A percentile compares a stretch with the other conserved stretches of the same genome.
phyloP scores from a whole-genome alignment of 169 alveolate genomes.

The Eimeria sp. region DNA sequence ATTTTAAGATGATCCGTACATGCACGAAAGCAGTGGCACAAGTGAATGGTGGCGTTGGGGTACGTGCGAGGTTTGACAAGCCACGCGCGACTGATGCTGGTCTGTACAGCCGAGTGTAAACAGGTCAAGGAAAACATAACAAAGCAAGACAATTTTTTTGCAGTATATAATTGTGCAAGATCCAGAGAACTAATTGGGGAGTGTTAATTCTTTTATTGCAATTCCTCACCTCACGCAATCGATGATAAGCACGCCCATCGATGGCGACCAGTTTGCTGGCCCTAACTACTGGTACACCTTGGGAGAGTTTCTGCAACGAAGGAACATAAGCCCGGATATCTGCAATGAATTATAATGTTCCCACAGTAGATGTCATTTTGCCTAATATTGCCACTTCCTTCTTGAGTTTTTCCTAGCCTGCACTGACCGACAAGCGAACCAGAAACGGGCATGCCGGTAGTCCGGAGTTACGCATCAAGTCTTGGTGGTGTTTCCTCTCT shows the following conservation, averaged over 20 bases:
- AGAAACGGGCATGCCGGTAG: no score
- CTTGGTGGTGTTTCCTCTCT: no score
- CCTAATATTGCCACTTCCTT: neutral
- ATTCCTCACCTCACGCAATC: neutral
- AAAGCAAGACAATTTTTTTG: neutral
- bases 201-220: neutral
- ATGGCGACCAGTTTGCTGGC: neutral
- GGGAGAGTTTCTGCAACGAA: neutral
- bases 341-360: neutral
- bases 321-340: neutral
- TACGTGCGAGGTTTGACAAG: constrained; percentile 61
- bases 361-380: neutral
- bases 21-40: constrained; percentile 9
- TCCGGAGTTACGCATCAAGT: no score
- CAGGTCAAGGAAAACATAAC: neutral
- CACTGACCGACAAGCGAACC: no score
- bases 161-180: neutral
- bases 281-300: neutral
- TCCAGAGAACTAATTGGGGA: neutral
- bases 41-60: constrained; percentile 15
- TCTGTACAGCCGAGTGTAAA: neutral
- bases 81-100: constrained; percentile 52
- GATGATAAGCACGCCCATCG: neutral
- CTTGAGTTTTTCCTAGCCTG: neutral
- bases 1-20: neutral